Base-by-base conservation (phyloP, 1,284 basidiomycete species). In the Nidula niveotomentosa region DNA sequence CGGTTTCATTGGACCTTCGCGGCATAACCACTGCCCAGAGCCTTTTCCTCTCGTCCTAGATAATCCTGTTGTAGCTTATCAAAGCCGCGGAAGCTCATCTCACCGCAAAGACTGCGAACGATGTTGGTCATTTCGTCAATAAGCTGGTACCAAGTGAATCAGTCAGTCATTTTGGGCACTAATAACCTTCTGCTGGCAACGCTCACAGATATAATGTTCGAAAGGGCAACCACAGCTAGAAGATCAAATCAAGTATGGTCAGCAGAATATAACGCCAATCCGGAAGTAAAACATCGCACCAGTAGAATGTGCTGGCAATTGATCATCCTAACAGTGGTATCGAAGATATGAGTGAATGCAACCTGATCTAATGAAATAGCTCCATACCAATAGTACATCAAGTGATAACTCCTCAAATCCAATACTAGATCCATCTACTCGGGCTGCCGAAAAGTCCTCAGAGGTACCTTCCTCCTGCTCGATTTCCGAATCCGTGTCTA, bases 241-340 rank as follows among this genome's bases (percentile, higher is more conserved):
- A 48, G 9, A 18, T 36, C 9, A 44, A 12, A 15, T 51, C 5
- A 54, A 47, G 8, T 48, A 30, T 5, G 30, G 30, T 30, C 6
- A 30, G 30, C 5, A 30, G 30, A 30, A 30, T 30, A 34, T 45
- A 15, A 39, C 45, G 0, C 9, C 30, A 10, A 43, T 35, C 33
- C 5, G 36, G 15, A 49, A 35, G 43, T 17, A 36, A 44, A 13
- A 48, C 8, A 39, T 56, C 56, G 37, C 50, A 69, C 70, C 70
- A 9, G 75, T 74, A 2, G 74, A 72, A 60, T 77, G 73, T 1
- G 70, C 69, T 12, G 75, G 73, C 53, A 77, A 52, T 58, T 76
- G 74, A 23, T 69, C 67, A 54, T 77, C 68, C 73, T 75, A 37
- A 17, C 35, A 33, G 23, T n/a, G n/a, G 3, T 36, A 51, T 30